Conservation (phyloP, 1,284 basidiomycete species). For the Rhodotorula sp. region DNA sequence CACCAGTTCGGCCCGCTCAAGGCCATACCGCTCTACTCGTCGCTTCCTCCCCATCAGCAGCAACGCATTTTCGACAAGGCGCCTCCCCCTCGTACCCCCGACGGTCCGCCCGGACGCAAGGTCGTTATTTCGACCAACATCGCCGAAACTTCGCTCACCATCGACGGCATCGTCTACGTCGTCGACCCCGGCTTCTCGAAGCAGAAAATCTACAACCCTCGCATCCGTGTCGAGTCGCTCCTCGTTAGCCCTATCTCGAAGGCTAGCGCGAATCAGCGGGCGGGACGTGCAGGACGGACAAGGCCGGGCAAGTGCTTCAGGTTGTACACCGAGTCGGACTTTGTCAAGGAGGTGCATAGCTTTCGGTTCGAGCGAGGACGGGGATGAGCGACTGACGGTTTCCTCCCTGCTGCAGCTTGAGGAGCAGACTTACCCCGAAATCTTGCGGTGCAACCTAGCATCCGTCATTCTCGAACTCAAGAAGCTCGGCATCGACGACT, state of each 20-base stretch:
- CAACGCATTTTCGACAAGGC: conserved; percentile 91
- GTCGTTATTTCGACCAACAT: conserved; percentile 96
- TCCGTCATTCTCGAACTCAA: conserved; percentile 93
- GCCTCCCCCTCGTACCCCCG: conserved; percentile 62
- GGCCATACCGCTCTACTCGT: conserved; percentile 90
- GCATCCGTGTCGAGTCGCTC: conserved; percentile 92
- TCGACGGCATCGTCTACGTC: conserved; percentile 98
- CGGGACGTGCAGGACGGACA: conserved; percentile 93
- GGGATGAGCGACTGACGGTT: neutral
- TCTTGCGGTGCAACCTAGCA: conserved; percentile 84
- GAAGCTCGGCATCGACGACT: conserved; percentile 70
- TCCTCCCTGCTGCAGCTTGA: conserved; percentile 59
- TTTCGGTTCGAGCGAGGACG: too few species aligned
- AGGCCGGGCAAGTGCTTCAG: conserved; percentile 96
- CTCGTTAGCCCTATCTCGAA: conserved; percentile 95
- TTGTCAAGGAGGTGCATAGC: conserved; percentile 67
- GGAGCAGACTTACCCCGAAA: conserved; percentile 96
- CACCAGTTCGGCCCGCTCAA: conserved; percentile 73
- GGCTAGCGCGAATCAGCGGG: conserved; percentile 91
- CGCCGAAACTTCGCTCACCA: conserved; percentile 95
- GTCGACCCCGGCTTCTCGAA: conserved; percentile 98
- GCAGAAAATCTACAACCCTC: conserved; percentile 95
- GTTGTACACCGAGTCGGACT: conserved; percentile 96
- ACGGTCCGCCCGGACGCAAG: conserved; percentile 83
- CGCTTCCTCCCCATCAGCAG: conserved; percentile 87